Percentiles rank a stretch among this genome's conserved stretches.
Conservation (phyloP, 2,329 filamentous ascomycete genomes). For the Pseudovirgaria hyperparasitica region DNA sequence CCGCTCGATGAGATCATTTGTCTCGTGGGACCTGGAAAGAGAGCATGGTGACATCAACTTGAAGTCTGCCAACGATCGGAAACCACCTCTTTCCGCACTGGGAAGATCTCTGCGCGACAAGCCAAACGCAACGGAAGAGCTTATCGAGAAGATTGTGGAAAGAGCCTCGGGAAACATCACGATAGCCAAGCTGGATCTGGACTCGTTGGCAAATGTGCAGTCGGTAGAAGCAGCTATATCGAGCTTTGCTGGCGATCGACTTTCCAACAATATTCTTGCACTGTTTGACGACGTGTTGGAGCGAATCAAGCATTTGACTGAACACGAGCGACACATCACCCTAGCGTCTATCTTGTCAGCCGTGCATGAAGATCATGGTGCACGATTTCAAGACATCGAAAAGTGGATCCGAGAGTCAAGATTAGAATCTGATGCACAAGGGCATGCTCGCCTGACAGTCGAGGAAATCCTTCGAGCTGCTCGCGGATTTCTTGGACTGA, state of each 20-base stretch:
- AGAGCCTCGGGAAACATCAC: too few relatives aligned
- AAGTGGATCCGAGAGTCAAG: not conserved
- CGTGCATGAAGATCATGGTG: constrained; percentile 2
- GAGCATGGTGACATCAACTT: constrained; percentile 1
- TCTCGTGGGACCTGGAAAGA: not conserved
- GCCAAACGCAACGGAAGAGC: not conserved
- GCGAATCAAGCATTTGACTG: too few relatives aligned
- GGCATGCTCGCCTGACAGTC: too few relatives aligned
- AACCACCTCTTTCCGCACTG: not conserved
- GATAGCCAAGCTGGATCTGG: constrained; percentile 9
- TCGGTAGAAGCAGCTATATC: not conserved
- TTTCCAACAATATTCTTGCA: constrained; percentile 7
- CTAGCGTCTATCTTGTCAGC: too few relatives aligned
- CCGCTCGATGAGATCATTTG: not conserved
- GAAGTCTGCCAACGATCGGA: not conserved
- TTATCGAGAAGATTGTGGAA: too few relatives aligned
- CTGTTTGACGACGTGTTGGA: constrained; percentile 9
- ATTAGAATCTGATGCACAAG: not conserved
- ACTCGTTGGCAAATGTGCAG: not conserved
- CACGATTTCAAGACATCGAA: not conserved
- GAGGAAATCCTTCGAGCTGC: constrained; percentile 1
- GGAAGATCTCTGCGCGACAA: not conserved
- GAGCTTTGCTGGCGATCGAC: constrained; percentile 1
- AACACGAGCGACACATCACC: too few relatives aligned
- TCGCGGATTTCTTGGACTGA: not conserved